Evolutionary conservation across 306 rosid genomes (phyloP).

Genomic region (Medicago lupulina): DNA sequence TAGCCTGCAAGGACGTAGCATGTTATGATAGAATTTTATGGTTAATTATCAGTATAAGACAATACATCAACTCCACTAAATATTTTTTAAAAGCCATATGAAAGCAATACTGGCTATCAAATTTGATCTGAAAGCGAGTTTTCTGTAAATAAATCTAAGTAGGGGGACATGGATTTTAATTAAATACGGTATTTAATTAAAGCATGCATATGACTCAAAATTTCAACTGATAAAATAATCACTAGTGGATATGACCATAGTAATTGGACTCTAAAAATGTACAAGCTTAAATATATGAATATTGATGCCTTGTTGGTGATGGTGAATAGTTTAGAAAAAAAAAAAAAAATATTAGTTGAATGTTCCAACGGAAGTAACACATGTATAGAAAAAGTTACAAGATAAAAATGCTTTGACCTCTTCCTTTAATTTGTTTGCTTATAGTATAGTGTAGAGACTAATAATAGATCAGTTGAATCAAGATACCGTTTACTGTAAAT

Average conservation of each 20-base stretch:
- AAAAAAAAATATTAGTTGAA: no score
- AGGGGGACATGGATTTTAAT: slow-evolving; percentile 48
- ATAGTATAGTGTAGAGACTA: no score
- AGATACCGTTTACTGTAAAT: no score
- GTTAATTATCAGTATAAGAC: slow-evolving; percentile 25
- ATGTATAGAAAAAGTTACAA: no score
- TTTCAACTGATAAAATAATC: slow-evolving; percentile 43
- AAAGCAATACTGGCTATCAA: slow-evolving; percentile 38
- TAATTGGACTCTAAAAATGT: slow-evolving; percentile 17
- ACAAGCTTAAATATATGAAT: slow-evolving; percentile 42
- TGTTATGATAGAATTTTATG: slow-evolving; percentile 22
- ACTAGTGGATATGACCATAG: slow-evolving; percentile 40
- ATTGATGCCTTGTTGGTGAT: slow-evolving; percentile 43
- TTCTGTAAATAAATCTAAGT: slow-evolving; percentile 55
- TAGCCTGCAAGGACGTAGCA: slow-evolving; percentile 36
- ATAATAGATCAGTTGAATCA: no score
- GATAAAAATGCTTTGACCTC: no score
- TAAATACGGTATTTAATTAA: slow-evolving; percentile 39
- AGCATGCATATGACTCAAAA: slow-evolving; percentile 38
- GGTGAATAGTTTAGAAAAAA: no score
- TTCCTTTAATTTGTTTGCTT: no score
- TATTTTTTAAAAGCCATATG: slow-evolving; percentile 29
- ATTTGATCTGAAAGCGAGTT: slow-evolving; percentile 42
- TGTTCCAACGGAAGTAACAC: no score
- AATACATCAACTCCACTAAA: slow-evolving; percentile 35